Percentiles rank a stretch among this genome's conserved stretches.
Conservation (phyloP, 441 rosid genomes). For the Syzygium malaccense region DNA sequence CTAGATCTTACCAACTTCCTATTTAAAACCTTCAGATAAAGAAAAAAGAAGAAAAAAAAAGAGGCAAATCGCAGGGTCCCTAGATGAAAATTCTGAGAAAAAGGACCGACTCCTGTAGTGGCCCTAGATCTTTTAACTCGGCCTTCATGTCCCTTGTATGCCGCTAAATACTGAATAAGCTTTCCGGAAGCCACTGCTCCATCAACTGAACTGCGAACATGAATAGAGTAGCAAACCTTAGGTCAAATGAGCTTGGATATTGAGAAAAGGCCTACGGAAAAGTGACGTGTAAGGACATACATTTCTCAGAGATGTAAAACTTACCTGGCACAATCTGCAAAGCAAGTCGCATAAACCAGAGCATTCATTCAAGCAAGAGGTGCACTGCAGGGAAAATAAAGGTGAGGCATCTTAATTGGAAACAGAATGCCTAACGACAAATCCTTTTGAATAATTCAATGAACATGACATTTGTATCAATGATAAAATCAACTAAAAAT, state of each 20-base stretch:
- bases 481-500: not conserved
- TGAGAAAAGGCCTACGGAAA: not conserved
- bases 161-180: slow-evolving; percentile 87
- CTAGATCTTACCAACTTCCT: not conserved
- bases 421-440: not conserved
- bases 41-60: too few relatives aligned
- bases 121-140: slow-evolving; percentile 6
- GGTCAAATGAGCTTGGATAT: not conserved
- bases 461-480: too few relatives aligned
- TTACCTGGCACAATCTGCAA: slow-evolving; percentile 76
- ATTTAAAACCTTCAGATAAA: not conserved
- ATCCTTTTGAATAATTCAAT: not conserved
- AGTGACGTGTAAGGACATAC: not conserved
- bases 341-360: slow-evolving; percentile 74
- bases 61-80: not conserved
- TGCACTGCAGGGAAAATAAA: slow-evolving; percentile 37
- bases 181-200: slow-evolving; percentile 80
- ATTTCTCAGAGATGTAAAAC: not conserved
- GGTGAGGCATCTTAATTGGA: not conserved
- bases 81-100: not conserved
- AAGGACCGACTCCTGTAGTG: not conserved
- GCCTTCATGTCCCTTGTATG: slow-evolving; percentile 88
- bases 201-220: slow-evolving; percentile 58
- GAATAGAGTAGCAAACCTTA: not conserved
- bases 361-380: slow-evolving; percentile 85